Percentiles rank a stretch among this genome's conserved stretches.
Conservation (phyloP, 179 eudicot genomes). For the Carnegiea gigantea region DNA sequence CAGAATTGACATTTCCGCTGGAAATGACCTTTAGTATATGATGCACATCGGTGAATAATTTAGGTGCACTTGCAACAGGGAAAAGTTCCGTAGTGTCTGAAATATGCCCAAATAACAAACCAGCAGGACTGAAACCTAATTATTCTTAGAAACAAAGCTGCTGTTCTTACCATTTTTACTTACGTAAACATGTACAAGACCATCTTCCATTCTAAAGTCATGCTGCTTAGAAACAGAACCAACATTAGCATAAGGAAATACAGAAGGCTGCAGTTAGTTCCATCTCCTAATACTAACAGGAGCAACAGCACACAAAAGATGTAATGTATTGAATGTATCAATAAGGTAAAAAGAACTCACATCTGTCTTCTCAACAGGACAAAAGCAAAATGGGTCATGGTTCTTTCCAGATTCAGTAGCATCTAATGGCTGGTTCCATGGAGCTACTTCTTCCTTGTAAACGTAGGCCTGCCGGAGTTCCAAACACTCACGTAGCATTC, state of each 20-base stretch:
- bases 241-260: no score
- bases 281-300: no score
- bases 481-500: constrained; percentile 73
- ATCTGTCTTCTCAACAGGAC: constrained; percentile 52
- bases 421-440: constrained; percentile 54
- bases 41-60: constrained; percentile 75
- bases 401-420: constrained; percentile 35
- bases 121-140: neutral
- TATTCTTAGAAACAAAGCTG: neutral
- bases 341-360: constrained; percentile 38
- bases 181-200: constrained; percentile 66
- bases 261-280: no score
- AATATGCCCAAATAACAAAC: constrained; percentile 4
- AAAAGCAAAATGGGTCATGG: constrained; percentile 48
- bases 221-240: constrained; percentile 39
- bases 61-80: constrained; percentile 70
- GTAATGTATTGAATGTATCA: neutral
- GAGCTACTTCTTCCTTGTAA: constrained; percentile 56
- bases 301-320: neutral
- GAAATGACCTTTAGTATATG: constrained; percentile 57
- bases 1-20: constrained; percentile 60
- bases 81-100: constrained; percentile 59
- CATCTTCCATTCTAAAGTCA: constrained; percentile 77
- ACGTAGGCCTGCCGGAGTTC: constrained; percentile 69
- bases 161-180: constrained; percentile 57